Conservation (phyloP, 2,329 filamentous ascomycete genomes). For the Penicillium thymicola region DNA sequence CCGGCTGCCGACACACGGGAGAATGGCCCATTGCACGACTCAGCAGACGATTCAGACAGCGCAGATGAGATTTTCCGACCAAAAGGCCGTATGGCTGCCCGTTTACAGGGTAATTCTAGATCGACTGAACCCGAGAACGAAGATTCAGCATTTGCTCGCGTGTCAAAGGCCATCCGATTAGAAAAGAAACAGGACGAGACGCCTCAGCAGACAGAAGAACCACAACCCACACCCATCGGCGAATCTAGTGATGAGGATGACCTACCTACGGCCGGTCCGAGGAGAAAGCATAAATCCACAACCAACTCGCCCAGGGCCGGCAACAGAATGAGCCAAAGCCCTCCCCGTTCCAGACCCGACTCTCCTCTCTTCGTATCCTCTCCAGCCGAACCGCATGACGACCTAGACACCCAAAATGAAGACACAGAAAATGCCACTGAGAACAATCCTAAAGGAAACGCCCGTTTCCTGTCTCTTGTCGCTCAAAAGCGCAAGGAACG, state of each 20-base stretch:
- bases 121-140: slow-evolving; percentile 10
- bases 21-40: slow-evolving; percentile 16
- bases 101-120: slow-evolving; percentile 51
- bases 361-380: slow-evolving; percentile 48
- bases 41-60: slow-evolving; percentile 41
- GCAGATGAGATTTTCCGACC: slow-evolving; percentile 55
- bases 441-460: slow-evolving; percentile 43
- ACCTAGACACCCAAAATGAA: slow-evolving; percentile 22
- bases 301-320: slow-evolving; percentile 27
- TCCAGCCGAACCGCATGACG: slow-evolving; percentile 19
- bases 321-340: slow-evolving; percentile 23
- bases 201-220: slow-evolving; percentile 7
- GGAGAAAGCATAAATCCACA: slow-evolving; percentile 29
- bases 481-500: slow-evolving; percentile 70
- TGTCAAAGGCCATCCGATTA: slow-evolving; percentile 30
- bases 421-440: slow-evolving; percentile 24
- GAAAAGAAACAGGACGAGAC: slow-evolving; percentile 18
- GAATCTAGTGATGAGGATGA: slow-evolving; percentile 30
- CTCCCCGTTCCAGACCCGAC: slow-evolving; percentile 25
- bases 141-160: slow-evolving; percentile 41
- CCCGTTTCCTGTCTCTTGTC: slow-evolving; percentile 68
- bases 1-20: background rate
- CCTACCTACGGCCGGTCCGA: slow-evolving; percentile 28
- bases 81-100: slow-evolving; percentile 61
- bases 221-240: slow-evolving; percentile 5